phyloP scores from a whole-genome alignment of 2,329 filamentous ascomycete species.

The Aspergillus floridensis region DNA sequence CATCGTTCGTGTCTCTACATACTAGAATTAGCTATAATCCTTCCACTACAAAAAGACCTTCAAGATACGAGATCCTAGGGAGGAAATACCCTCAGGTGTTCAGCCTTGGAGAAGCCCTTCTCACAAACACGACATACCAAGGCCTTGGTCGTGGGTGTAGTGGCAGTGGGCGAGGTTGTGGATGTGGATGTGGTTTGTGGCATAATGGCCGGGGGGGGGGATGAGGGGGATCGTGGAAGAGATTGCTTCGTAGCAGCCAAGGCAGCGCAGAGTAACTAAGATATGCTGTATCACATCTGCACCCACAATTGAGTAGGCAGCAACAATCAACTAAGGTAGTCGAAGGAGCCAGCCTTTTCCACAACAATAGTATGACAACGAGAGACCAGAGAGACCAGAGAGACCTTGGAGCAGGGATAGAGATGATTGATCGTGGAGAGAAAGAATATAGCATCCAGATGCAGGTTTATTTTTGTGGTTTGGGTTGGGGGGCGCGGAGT shows the following conservation, averaged over 20 bases:
- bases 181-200: slow-evolving; percentile 10
- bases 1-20: slow-evolving; percentile 45
- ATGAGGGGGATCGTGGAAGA: no score
- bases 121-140: slow-evolving; percentile 41
- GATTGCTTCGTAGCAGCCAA: not conserved
- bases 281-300: not conserved
- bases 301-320: not conserved
- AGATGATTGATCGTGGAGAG: not conserved
- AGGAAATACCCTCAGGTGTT: slow-evolving; percentile 39
- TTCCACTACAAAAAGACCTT: slow-evolving; percentile 9
- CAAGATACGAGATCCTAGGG: not conserved
- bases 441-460: not conserved
- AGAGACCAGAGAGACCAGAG: no score
- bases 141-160: slow-evolving; percentile 24
- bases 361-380: no score
- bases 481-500: not conserved
- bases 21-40: slow-evolving; percentile 12
- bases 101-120: slow-evolving; percentile 43
- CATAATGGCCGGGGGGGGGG: slow-evolving; percentile 4
- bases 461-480: no score
- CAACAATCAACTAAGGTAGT: not conserved
- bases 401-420: no score
- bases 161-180: not conserved
- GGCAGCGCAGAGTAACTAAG: not conserved
- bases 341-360: not conserved